Conservation (phyloP, 2,329 filamentous ascomycete genomes). For the Aureobasidium sp. region DNA sequence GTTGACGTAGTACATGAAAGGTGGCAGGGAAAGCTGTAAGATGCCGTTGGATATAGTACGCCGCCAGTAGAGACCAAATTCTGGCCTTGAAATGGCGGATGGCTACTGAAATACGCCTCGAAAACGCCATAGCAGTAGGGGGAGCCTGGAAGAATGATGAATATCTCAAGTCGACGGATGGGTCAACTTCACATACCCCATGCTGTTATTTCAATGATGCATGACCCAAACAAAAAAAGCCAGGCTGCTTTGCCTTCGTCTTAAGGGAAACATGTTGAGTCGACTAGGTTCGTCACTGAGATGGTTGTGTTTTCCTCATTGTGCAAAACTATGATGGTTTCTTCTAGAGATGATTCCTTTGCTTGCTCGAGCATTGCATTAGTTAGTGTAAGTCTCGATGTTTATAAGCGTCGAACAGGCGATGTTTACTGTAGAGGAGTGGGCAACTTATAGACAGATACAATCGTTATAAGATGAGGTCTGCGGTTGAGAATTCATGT, state of each 20-base stretch:
- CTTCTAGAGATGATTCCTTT: neutral
- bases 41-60: neutral
- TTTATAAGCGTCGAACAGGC: neutral
- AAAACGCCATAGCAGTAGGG: conserved; percentile 4
- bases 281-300: neutral
- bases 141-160: neutral
- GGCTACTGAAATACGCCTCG: neutral
- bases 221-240: neutral
- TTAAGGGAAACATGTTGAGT: neutral
- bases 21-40: neutral
- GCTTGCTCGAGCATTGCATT: neutral
- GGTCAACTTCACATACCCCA: neutral
- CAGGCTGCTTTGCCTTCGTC: neutral
- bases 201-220: neutral
- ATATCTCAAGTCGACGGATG: neutral
- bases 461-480: too few species aligned
- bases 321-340: neutral
- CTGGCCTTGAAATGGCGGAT: neutral
- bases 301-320: neutral
- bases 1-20: neutral
- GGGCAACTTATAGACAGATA: too few species aligned
- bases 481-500: neutral
- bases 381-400: neutral
- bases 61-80: neutral
- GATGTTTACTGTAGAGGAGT: too few species aligned